phyloP scores from a whole-genome alignment of 1,284 basidiomycete species.

The Ceratobasidium sp. region DNA sequence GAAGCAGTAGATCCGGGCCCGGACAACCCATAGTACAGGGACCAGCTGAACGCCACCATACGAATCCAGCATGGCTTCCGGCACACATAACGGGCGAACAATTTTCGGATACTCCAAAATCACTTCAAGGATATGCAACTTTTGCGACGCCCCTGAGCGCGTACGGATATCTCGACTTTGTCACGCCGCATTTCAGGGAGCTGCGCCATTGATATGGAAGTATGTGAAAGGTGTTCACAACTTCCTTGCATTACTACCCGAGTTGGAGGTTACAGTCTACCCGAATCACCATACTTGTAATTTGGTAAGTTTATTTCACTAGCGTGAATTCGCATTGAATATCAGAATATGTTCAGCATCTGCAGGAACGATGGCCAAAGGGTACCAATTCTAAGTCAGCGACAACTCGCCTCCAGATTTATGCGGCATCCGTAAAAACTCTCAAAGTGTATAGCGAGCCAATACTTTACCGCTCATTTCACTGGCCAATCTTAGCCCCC shows the following conservation, averaged over 20 bases:
- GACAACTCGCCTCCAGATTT: not conserved
- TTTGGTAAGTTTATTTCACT: not conserved
- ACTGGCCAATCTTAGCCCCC: not conserved
- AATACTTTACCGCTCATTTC: not conserved
- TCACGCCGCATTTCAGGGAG: not conserved
- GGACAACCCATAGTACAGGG: too few relatives aligned
- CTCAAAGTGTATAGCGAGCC: not conserved
- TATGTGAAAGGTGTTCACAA: slow-evolving; percentile 29
- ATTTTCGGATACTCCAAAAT: not conserved
- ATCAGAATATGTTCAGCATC: too few relatives aligned
- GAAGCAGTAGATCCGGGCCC: too few relatives aligned
- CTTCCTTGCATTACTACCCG: slow-evolving; percentile 3
- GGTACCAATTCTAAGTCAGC: not conserved
- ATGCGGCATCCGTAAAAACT: not conserved
- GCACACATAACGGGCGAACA: not conserved
- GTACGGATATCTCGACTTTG: slow-evolving; percentile 10
- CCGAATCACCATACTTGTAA: not conserved
- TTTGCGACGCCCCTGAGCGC: slow-evolving; percentile 20
- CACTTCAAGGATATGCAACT: not conserved
- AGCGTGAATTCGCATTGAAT: too few relatives aligned
- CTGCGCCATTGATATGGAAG: slow-evolving; percentile 20
- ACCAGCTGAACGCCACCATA: too few relatives aligned
- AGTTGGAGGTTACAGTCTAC: not conserved
- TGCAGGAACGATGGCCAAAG: not conserved
- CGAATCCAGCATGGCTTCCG: not conserved